Percentiles rank a stretch among this genome's conserved stretches.
phyloP scores from a whole-genome alignment of 768 basidiomycete species.

The Pilatotrama ljubarskyi region DNA sequence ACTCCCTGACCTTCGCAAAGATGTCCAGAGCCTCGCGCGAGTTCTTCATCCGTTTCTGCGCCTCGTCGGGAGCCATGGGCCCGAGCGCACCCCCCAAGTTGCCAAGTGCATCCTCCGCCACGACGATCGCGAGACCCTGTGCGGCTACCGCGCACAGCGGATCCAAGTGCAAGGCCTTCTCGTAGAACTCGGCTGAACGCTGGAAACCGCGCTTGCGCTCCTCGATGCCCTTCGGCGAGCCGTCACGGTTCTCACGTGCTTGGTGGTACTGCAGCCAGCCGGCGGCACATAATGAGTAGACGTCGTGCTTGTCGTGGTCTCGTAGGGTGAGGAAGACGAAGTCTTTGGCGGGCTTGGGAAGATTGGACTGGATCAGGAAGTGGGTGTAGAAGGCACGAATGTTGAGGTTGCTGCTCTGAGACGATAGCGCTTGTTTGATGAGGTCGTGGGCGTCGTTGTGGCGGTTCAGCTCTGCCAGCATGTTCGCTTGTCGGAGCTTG shows the following conservation, averaged over 20 bases:
- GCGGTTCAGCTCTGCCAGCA: constrained; percentile 68
- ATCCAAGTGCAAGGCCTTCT: constrained; percentile 85
- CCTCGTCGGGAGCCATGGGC: constrained; percentile 55
- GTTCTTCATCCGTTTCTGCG: constrained; percentile 63
- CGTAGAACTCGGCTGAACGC: constrained; percentile 87
- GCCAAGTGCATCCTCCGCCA: constrained; percentile 89
- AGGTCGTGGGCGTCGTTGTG: constrained; percentile 84
- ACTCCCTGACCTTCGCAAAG: constrained; percentile 90
- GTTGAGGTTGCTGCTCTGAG: constrained; percentile 78
- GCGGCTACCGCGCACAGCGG: constrained; percentile 89
- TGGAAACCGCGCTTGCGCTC: constrained; percentile 80
- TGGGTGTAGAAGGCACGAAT: constrained; percentile 92
- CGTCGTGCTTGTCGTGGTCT: constrained; percentile 81
- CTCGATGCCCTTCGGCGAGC: constrained; percentile 51
- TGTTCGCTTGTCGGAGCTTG: constrained; percentile 87
- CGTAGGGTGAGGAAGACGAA: constrained; percentile 90
- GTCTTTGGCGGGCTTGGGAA: constrained; percentile 72
- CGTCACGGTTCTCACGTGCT: constrained; percentile 80
- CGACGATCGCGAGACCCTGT: constrained; percentile 91
- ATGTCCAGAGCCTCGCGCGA: constrained; percentile 86
- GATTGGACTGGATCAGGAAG: constrained; percentile 82
- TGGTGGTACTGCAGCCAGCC: constrained; percentile 86
- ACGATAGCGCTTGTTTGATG: constrained; percentile 83
- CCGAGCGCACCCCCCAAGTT: constrained; percentile 53
- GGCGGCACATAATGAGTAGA: constrained; percentile 88